Base-by-base conservation (phyloP, 805 yeast genomes). In the Hanseniaspora clermontiae region DNA sequence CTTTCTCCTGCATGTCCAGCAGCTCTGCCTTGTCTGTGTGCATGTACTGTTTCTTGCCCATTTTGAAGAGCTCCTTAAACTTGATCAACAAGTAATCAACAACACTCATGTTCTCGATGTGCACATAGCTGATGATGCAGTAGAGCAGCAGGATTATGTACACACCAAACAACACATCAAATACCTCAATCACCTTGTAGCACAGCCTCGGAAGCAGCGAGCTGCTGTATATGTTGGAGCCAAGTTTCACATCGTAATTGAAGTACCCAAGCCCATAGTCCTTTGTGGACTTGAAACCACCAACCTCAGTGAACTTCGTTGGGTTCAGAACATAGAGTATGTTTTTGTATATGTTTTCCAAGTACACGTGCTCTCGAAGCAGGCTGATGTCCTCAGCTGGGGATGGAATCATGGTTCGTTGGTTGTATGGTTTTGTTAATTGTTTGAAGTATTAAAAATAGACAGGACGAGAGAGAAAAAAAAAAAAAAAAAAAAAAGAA, bases 301-400 rank as follows among this genome's bases (percentile, higher is more conserved):
- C 69, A n/a, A 59, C 58, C n/a, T 60, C 62, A 12, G 64, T 59
- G 53, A 65, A 68, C 17, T 68, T 68, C 0, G 57, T 61, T 20
- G 65, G 62, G 43, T 63, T 56, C 51, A 69, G 59, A 12, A 68
- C 70, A 19, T 58, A 58, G 6, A 57, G 51, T n/a, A 68, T 55
- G 55, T 67, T 66, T 1, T 64, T 63, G 17, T 29, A 53, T 14
- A 46, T 19, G 4, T 63, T 65, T 27, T 71, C 73, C n/a, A 64
- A 61, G 51, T 59, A 71, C 5, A 67, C 63, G 55, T 71, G 74
- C 49, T 71, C 74, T 59, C 71, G 67, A 12, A 70, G 58, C 27
- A 71, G 55, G 11, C 64, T 68, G 11, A 71, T 65, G 49, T 71
- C 74, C n/a, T 62, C 58, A 20, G 69, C 71, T 17, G 65, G 65